Evolutionary conservation across 2,329 filamentous ascomycete genomes (phyloP).

Genomic region (Lachnellula hyalina): DNA sequence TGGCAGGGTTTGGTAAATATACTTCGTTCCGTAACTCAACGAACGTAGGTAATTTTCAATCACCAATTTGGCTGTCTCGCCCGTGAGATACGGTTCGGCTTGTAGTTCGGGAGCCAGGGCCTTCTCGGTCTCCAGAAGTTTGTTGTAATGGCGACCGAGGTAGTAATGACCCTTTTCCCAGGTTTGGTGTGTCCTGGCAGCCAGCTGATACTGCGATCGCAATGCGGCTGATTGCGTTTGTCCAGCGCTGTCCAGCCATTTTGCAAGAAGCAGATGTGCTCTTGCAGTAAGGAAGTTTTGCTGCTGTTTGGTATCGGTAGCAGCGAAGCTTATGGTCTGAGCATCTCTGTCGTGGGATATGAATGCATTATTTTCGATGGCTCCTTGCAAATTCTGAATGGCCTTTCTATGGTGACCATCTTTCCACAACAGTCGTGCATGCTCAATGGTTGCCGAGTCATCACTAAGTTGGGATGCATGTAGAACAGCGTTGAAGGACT

Average conservation of each 20-base stretch:
- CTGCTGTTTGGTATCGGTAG: slow-evolving; percentile 32
- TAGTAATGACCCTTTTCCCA: slow-evolving; percentile 99
- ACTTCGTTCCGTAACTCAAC: slow-evolving; percentile 84
- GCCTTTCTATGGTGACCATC: slow-evolving; percentile 92
- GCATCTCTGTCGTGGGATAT: slow-evolving; percentile 35
- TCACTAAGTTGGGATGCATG: slow-evolving; percentile 82
- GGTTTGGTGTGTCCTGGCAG: slow-evolving; percentile 60
- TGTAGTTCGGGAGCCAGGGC: slow-evolving; percentile 70
- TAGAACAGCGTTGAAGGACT: slow-evolving; percentile 89
- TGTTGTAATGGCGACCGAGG: slow-evolving; percentile 94
- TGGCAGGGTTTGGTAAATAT: slow-evolving; percentile 90
- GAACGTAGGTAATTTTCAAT: slow-evolving; percentile 92
- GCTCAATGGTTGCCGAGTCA: slow-evolving; percentile 85
- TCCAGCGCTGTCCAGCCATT: slow-evolving; percentile 94
- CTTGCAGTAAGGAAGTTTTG: slow-evolving; percentile 63
- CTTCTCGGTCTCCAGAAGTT: slow-evolving; percentile 86
- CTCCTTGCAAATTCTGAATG: slow-evolving; percentile 82
- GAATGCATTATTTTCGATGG: slow-evolving; percentile 78
- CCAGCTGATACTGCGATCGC: slow-evolving; percentile 75
- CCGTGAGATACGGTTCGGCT: slow-evolving; percentile 68
- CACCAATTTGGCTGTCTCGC: slow-evolving; percentile 80
- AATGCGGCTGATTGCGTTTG: slow-evolving; percentile 82
- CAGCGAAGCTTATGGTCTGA: slow-evolving; percentile 18
- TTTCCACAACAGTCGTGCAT: slow-evolving; percentile 87
- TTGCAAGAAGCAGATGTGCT: slow-evolving; percentile 83